Conservation (phyloP, 208 protist genomes). For the Perkinsela sp. region DNA sequence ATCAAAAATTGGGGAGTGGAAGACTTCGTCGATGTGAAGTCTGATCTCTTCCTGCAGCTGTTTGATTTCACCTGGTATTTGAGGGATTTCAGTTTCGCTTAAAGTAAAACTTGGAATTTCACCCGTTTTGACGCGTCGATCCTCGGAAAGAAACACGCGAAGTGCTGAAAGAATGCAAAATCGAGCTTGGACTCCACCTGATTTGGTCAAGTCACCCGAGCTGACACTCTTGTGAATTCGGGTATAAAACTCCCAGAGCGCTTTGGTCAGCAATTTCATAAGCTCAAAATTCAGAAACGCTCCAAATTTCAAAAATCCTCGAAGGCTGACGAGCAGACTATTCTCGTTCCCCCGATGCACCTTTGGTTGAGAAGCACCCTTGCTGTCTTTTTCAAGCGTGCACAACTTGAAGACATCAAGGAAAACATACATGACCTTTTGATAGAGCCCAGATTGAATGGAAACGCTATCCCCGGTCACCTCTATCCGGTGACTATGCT, state of each 20-base stretch:
- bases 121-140: background rate
- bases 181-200: background rate
- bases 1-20: background rate
- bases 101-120: background rate
- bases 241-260: background rate
- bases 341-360: no score
- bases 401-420: background rate
- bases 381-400: no score
- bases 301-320: background rate
- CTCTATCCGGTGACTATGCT: background rate
- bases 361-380: no score
- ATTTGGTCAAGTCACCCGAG: background rate
- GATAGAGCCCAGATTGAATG: background rate
- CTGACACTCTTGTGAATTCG: background rate
- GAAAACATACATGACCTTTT: background rate
- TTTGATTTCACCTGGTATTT: background rate
- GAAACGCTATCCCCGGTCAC: background rate
- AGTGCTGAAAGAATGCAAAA: background rate
- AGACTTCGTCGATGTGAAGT: background rate
- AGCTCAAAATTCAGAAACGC: background rate
- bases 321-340: background rate
- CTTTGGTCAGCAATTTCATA: background rate
- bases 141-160: background rate
- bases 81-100: no score
- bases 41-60: background rate